Conservation (phyloP, 192 early-diverging fungal species). For the Cladochytrium replicatum region DNA sequence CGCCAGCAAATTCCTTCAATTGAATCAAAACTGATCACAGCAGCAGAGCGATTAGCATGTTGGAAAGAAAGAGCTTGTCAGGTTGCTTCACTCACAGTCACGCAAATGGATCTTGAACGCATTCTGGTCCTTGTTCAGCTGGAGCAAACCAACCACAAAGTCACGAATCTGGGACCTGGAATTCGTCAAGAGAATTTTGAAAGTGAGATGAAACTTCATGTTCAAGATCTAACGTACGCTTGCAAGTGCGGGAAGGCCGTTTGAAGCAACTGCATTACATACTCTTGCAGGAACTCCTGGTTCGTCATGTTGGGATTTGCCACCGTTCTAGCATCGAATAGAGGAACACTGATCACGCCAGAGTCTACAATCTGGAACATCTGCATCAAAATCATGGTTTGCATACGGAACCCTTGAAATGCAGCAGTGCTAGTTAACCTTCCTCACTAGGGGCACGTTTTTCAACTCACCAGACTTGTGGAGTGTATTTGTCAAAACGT, state of each 20-base stretch:
- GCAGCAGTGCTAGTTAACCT: no score
- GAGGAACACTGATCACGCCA: conserved; percentile 72
- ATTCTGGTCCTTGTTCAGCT: conserved; percentile 68
- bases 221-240: conserved; percentile 42
- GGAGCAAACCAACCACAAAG: conserved; percentile 82
- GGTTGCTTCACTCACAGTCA: conserved; percentile 45
- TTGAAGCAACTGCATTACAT: conserved; percentile 70
- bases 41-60: no score
- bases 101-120: conserved; percentile 86
- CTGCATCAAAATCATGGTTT: conserved; percentile 79
- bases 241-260: conserved; percentile 89
- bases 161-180: conserved; percentile 67
- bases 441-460: no score
- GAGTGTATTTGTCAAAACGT: conserved; percentile 92
- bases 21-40: no score
- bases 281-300: conserved; percentile 68
- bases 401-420: conserved; percentile 73
- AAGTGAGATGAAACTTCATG: conserved; percentile 3
- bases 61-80: no score
- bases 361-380: conserved; percentile 83
- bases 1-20: conserved; percentile 93
- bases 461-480: conserved; percentile 83
- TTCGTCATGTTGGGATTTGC: conserved; percentile 73
- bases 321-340: conserved; percentile 66
- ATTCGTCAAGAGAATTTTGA: no score